Base-by-base conservation (phyloP, 345 rosid species). In the Erodium maritimum region DNA sequence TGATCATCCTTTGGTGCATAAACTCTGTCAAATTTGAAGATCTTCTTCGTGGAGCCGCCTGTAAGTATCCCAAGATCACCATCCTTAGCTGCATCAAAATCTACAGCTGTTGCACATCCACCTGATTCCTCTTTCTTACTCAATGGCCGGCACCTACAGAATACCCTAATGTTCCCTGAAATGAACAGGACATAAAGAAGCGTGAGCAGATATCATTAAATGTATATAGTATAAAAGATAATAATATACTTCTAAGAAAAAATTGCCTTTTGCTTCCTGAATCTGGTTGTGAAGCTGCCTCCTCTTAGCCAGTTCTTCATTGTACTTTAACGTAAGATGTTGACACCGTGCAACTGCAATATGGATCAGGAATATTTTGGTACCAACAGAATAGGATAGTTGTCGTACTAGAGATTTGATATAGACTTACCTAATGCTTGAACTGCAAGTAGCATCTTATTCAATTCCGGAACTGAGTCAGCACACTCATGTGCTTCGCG, bases 131-230 rank as follows among this genome's bases (percentile, higher is more conserved):
- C 99, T 59, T 73, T 86, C 72, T 76, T 85, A 64, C 71, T 85
- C 70, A 78, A 64, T 59, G 99, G 99, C 10, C 96, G 96, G 60
- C 99, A 89, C 7, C 95, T 93, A 62, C 96, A 89, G 59, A 93
- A 93, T 33, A 93, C 99, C 72, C 96, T 79, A 54, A 93, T 89
- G 63, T 89, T 93, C 65, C 99, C 99, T 93, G 87, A 68, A 64
- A 66, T 65, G 34, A 50, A 67, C 33, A 37, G 13, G 46, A 37
- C 10, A 37, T 37, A 37, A 12, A 37, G 46, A 37, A 37, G 46
- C 46, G 10, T 37, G 46, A 37, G 46, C 14, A 1, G 46, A 37
- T 37, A 5, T 12, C 1, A 3, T 37, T 37, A 11, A 37, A 11
- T 37, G 46, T 12, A 37, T 1, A 37, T 37, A 37, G 4, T 12